Evolutionary conservation across 768 basidiomycete genomes (phyloP).

Genomic region (Boletus rubescentipes): DNA sequence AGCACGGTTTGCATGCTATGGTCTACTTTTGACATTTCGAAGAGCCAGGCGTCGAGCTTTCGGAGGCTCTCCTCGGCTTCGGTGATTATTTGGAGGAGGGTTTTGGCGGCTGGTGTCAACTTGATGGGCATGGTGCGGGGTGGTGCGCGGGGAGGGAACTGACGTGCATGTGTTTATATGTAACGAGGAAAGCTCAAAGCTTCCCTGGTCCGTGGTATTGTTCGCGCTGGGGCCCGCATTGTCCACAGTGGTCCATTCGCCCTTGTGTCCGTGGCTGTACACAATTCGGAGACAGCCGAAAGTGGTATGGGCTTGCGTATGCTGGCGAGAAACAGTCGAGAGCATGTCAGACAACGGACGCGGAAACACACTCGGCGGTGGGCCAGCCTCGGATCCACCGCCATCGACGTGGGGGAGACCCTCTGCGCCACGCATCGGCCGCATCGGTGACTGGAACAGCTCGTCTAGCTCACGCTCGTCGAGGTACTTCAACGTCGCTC

Average conservation of each 20-base stretch:
- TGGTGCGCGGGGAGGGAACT: too few relatives aligned
- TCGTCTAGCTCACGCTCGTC: constrained; percentile 22
- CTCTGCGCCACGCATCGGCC: constrained; percentile 44
- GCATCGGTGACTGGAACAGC: constrained; percentile 50
- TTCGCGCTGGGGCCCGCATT: too few relatives aligned
- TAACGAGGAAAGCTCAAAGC: too few relatives aligned
- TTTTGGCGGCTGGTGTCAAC: too few relatives aligned
- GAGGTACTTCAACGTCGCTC: constrained; percentile 5
- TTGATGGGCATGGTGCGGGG: too few relatives aligned
- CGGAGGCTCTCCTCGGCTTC: too few relatives aligned
- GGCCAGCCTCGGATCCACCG: constrained; percentile 42
- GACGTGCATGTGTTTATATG: too few relatives aligned
- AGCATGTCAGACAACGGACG: constrained; percentile 41
- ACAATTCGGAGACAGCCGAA: not conserved
- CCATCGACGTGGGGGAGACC: constrained; percentile 48
- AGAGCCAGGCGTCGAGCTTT: too few relatives aligned
- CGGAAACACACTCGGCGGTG: constrained; percentile 52
- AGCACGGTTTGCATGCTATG: not conserved
- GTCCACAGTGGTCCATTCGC: too few relatives aligned
- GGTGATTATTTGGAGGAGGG: too few relatives aligned
- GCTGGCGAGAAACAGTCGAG: not conserved
- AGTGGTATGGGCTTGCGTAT: not conserved
- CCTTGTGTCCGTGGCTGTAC: constrained; percentile 9
- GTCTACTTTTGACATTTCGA: not conserved
- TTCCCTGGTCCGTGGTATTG: too few relatives aligned